These are phyloP conservation scores for Fraxinus floribunda DNA, from an alignment of 305 asterid species.

Conservation along the genomic window DNA sequence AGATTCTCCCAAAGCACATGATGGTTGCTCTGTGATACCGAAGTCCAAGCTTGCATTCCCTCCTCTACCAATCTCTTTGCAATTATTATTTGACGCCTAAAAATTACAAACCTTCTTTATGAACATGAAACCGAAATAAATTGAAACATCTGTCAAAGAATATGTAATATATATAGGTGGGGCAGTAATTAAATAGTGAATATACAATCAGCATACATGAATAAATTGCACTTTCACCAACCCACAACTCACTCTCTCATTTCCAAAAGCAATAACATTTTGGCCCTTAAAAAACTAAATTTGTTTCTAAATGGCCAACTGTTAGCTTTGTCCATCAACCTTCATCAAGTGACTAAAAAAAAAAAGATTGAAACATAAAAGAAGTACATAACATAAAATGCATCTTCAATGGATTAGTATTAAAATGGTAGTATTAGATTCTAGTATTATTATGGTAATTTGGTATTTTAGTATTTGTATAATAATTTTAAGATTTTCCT, in stretches of 20 bases:
- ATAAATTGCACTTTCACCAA: background rate
- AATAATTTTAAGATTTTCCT: background rate
- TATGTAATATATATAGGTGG: background rate
- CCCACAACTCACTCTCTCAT: constrained; percentile 2
- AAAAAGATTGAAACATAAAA: background rate
- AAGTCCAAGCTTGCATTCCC: constrained; percentile 71
- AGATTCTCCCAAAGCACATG: constrained; percentile 77
- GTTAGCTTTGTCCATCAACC: background rate
- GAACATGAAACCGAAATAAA: constrained; percentile 14
- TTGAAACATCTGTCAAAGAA: constrained; percentile 4
- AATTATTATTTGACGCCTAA: constrained; percentile 72
- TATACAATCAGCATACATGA: background rate
- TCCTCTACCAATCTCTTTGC: constrained; percentile 75
- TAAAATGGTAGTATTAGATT: background rate
- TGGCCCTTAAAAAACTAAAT: background rate
- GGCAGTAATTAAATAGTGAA: constrained; percentile 2
- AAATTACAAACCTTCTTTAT: constrained; percentile 23
- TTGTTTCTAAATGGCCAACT: background rate
- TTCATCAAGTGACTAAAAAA: background rate
- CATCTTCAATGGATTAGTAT: background rate
- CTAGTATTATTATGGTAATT: background rate
- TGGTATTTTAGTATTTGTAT: background rate
- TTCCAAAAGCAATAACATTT: constrained; percentile 2
- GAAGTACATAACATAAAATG: background rate
- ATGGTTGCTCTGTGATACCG: constrained; percentile 48